phyloP scores from a whole-genome alignment of 208 protist genomes.

The Trypanosomatidae sp. region DNA sequence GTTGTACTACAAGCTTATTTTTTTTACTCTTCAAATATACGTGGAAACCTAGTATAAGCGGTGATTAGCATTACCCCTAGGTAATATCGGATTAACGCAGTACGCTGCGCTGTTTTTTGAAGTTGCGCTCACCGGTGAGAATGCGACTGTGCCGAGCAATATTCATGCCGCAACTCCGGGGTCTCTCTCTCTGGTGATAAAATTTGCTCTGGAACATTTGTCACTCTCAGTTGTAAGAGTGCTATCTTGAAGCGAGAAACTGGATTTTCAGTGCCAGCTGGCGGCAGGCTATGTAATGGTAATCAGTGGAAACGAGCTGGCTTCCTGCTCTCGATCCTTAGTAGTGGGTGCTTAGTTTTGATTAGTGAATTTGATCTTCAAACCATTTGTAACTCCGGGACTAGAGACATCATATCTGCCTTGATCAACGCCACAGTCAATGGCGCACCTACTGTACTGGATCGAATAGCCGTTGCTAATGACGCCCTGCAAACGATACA shows the following conservation, averaged over 20 bases:
- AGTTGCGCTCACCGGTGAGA: constrained; percentile 34
- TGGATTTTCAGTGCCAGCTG: constrained; percentile 72
- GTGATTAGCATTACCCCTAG: constrained; percentile 26
- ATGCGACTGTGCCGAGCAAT: constrained; percentile 27
- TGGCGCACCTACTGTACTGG: constrained; percentile 22
- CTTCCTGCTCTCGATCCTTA: constrained; percentile 66
- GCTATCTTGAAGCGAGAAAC: constrained; percentile 53
- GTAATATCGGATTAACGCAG: constrained; percentile 15
- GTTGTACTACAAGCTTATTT: constrained; percentile 29
- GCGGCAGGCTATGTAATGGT: constrained; percentile 38
- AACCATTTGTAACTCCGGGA: constrained; percentile 44
- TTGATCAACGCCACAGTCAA: constrained; percentile 34
- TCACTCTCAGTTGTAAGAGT: constrained; percentile 25
- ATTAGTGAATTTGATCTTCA: constrained; percentile 49
- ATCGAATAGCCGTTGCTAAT: constrained; percentile 64
- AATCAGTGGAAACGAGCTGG: constrained; percentile 35
- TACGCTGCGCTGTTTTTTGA: constrained; percentile 50
- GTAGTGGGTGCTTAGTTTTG: constrained; percentile 46
- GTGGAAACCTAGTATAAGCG: constrained; percentile 25
- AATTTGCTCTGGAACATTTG: constrained; percentile 51
- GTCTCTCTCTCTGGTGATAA: constrained; percentile 42
- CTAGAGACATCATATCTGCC: constrained; percentile 23
- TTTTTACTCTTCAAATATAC: constrained; percentile 35
- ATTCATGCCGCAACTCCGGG: constrained; percentile 62
- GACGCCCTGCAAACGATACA: constrained; percentile 73